Conservation (phyloP, 805 yeast genomes). For the Candida andamanensis region DNA sequence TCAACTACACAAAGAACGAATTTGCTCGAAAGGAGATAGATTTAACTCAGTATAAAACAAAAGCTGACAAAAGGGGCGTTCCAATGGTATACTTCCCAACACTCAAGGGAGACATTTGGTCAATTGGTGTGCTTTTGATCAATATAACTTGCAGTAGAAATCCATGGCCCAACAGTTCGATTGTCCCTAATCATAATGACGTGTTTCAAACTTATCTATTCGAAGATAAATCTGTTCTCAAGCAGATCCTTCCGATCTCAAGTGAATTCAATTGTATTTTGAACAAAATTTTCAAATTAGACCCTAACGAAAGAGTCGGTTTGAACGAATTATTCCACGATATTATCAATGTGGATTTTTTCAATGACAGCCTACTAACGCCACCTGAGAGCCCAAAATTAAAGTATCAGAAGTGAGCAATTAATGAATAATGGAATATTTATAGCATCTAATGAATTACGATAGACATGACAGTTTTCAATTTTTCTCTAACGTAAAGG, state of each 20-base stretch:
- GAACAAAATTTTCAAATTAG: slow-evolving; percentile 36
- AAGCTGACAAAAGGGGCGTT: slow-evolving; percentile 2
- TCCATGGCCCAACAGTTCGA: slow-evolving; percentile 84
- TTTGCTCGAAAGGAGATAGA: slow-evolving; percentile 24
- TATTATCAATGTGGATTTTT: slow-evolving; percentile 30
- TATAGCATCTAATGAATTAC: no score
- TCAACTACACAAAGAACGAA: slow-evolving; percentile 34
- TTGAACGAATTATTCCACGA: slow-evolving; percentile 37
- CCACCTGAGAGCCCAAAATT: slow-evolving; percentile 14
- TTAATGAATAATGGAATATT: slow-evolving; percentile 6
- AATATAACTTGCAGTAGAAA: slow-evolving; percentile 79
- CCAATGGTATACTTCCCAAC: slow-evolving; percentile 49
- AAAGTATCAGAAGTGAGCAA: slow-evolving; percentile 1
- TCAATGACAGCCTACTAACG: slow-evolving; percentile 12
- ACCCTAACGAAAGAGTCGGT: slow-evolving; percentile 45
- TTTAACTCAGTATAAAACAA: slow-evolving; percentile 22
- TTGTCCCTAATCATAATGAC: slow-evolving; percentile 44
- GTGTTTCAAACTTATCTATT: slow-evolving; percentile 64
- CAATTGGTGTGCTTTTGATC: slow-evolving; percentile 73
- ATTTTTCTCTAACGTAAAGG: no score
- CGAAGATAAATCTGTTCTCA: slow-evolving; percentile 47
- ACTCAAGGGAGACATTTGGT: slow-evolving; percentile 76
- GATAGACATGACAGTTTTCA: no score
- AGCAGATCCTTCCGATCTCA: slow-evolving; percentile 70
- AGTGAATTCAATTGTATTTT: slow-evolving; percentile 53